Base-by-base conservation (phyloP, 164 flowering plant genomes). In the Macadamia integrifolia region DNA sequence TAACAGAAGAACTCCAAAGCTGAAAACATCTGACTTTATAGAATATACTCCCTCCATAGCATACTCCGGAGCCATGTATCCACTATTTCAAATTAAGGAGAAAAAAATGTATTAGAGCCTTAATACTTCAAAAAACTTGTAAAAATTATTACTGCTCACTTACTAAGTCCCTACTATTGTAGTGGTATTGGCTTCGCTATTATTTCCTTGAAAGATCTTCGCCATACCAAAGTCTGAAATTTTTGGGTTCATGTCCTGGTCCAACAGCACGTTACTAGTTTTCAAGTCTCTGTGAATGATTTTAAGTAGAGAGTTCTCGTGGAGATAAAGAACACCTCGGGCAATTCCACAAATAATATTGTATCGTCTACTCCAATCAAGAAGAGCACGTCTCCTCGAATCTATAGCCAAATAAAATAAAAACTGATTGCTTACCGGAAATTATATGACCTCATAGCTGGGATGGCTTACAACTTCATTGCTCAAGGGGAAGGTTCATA, bases 221-320 rank as follows among this genome's bases (percentile, higher is more conserved):
- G 86, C 86, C 69, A 83, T 66, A 1, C 87, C 87, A 63, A 83
- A 81, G 70, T 81, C 84, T 17, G 83, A 80, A 3, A 82, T 80
- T 53, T 80, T 82, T 8, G 80, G 81, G 56, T 72, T 77, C 84
- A 79, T 69, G 0, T 76, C 76, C 3, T 58, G 6, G 58, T 78
- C 82, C 6, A 82, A 46, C 13, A 76, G 56, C 6, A 75, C 55
- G 43, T 80, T 74, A 62, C 82, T 76, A n/a, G 79, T 69, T 73
- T 79, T 79, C 4, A 76, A 62, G 46, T 79, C 81, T 23, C 82
- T 55, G 64, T 80, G 80, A 50, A 80, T 72, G 60, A 81, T 74
- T 61, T 72, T 74, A 14, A 72, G 72, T 15, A 80, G 65, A 50
- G 82, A 81, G 73, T 81, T 82, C 42, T 76, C 63, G 50, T 79